Conservation (phyloP, 345 rosid genomes). For the Cardamine resedifolia region DNA sequence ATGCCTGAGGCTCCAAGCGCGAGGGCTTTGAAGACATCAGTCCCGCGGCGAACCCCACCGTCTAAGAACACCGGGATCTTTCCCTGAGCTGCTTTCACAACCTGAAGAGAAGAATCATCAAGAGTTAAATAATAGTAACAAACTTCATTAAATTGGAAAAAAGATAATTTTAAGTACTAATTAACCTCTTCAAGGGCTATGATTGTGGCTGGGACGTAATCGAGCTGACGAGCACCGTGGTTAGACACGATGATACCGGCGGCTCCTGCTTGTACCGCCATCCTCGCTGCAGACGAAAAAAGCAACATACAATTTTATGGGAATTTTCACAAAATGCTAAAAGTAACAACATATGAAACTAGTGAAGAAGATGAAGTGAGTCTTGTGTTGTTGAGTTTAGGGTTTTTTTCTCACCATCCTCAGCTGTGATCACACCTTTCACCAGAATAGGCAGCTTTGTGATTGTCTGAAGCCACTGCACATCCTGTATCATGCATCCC, state of each 20-base stretch:
- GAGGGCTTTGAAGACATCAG: conserved; percentile 82
- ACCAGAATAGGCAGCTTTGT: conserved; percentile 73
- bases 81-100: conserved; percentile 79
- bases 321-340: background rate
- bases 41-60: conserved; percentile 89
- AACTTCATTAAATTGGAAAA: background rate
- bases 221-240: conserved; percentile 87
- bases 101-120: conserved; percentile 35
- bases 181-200: conserved; percentile 75
- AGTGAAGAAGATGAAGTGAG: background rate
- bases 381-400: background rate
- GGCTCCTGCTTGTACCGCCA: conserved; percentile 63
- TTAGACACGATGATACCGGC: conserved; percentile 84
- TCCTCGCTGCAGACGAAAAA: conserved; percentile 49
- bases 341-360: background rate
- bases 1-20: conserved; percentile 88
- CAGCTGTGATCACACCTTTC: conserved; percentile 80
- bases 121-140: background rate
- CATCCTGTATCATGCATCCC: conserved; percentile 46
- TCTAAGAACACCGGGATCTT: conserved; percentile 75
- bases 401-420: conserved; percentile 56
- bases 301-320: background rate
- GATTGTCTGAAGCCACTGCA: conserved; percentile 78
- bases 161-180: background rate
- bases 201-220: conserved; percentile 67